These are phyloP conservation scores for Wickerhamiella dianesei DNA, from an alignment of 805 yeast genomes.

Conservation along the genomic window DNA sequence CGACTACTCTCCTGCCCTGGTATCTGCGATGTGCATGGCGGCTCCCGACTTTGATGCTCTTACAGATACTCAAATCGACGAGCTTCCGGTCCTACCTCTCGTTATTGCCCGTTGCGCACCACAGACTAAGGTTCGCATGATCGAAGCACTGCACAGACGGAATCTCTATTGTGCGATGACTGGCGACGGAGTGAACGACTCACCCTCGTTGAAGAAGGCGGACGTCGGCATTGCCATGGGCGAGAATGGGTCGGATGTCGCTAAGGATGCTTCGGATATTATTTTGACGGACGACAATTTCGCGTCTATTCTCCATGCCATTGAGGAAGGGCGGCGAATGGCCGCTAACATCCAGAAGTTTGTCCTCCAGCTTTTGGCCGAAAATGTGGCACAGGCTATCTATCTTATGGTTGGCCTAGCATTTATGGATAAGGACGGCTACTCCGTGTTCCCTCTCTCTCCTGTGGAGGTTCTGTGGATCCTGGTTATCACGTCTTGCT, in stretches of 20 bases:
- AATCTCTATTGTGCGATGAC: constrained; percentile 63
- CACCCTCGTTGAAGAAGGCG: constrained; percentile 61
- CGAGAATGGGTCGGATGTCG: constrained; percentile 66
- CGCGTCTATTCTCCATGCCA: constrained; percentile 63
- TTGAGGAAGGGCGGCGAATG: constrained; percentile 74
- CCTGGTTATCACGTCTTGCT: constrained; percentile 63
- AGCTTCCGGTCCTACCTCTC: constrained; percentile 51
- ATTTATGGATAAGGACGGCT: constrained; percentile 46
- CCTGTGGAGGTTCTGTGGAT: constrained; percentile 75
- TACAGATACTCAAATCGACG: constrained; percentile 46
- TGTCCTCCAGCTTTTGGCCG: constrained; percentile 57
- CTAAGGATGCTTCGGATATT: constrained; percentile 72
- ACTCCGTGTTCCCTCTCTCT: constrained; percentile 69
- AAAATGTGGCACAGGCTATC: constrained; percentile 58
- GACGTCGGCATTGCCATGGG: constrained; percentile 84
- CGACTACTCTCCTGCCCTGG: constrained; percentile 39
- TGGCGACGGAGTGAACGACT: constrained; percentile 74
- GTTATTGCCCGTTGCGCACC: constrained; percentile 80
- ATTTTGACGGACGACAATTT: constrained; percentile 66
- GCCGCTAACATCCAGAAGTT: constrained; percentile 65
- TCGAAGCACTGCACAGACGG: constrained; percentile 58
- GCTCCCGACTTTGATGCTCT: constrained; percentile 58
- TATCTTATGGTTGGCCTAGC: constrained; percentile 60
- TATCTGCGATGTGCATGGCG: constrained; percentile 58
- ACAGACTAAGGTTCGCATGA: constrained; percentile 67